A percentile compares a stretch with the other conserved stretches of the same genome.
phyloP scores from a whole-genome alignment of 169 alveolate species.

The Theileria annulata region DNA sequence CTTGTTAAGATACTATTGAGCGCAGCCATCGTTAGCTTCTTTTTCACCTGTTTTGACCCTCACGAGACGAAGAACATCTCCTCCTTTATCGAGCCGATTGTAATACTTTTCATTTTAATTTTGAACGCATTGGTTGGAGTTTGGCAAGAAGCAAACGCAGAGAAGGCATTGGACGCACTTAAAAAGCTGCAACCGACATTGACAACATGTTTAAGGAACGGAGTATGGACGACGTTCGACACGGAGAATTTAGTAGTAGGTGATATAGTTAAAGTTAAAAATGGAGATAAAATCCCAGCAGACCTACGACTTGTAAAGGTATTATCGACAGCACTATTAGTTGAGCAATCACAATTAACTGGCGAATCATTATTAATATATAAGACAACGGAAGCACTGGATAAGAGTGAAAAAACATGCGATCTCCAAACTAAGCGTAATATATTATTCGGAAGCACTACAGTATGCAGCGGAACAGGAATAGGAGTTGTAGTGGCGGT shows the following conservation, averaged over 20 bases:
- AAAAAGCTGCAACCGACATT: slow-evolving; percentile 92
- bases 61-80: slow-evolving; percentile 88
- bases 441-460: slow-evolving; percentile 92
- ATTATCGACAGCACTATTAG: slow-evolving; percentile 90
- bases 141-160: slow-evolving; percentile 98
- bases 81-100: slow-evolving; percentile 97
- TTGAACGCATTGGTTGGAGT: slow-evolving; percentile 96
- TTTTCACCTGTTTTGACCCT: slow-evolving; percentile 89
- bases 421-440: slow-evolving; percentile 84
- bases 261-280: slow-evolving; percentile 92
- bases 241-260: slow-evolving; percentile 95
- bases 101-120: slow-evolving; percentile 90
- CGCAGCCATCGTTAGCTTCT: slow-evolving; percentile 94
- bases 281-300: slow-evolving; percentile 98
- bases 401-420: slow-evolving; percentile 60
- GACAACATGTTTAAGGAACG: slow-evolving; percentile 90
- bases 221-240: slow-evolving; percentile 89
- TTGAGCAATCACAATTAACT: slow-evolving; percentile 94
- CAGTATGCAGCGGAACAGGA: slow-evolving; percentile 91
- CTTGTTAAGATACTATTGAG: slow-evolving; percentile 92
- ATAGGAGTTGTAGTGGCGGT: slow-evolving; percentile 92
- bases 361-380: slow-evolving; percentile 94
- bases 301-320: slow-evolving; percentile 92
- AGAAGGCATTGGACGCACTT: slow-evolving; percentile 94
- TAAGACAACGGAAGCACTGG: slow-evolving; percentile 77